Evolutionary conservation across 805 yeast genomes (phyloP), one percentile per base, ranked within the genome.

Genomic region (Saccharomycopsis fodiens): DNA sequence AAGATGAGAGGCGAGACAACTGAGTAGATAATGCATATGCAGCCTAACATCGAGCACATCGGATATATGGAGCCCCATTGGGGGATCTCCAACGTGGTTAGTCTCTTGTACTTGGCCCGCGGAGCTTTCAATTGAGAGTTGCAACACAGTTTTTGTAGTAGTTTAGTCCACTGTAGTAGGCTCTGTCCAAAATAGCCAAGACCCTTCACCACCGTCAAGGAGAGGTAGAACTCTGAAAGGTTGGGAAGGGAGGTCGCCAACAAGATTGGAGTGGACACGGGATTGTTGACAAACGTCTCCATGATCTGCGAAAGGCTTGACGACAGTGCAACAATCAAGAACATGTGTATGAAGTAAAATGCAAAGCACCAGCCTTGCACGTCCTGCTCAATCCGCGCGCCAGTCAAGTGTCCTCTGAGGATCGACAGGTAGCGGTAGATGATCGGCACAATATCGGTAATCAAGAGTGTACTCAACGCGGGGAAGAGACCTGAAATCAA

Each of bases 41-140:
- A 78, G 0, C 82, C 89, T 55, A 85, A 69, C 2, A 85, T 82
- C 0, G 96, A 78, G 52, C 81, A 81, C 0, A 79, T 72, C 0
- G 97, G 86, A 57, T 82, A 89, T 0, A 76, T 61, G 0, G 87
- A 70, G 0, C 96, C 96, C 94, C 94, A 87, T 48, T 72, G 67
- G 17, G 78, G 66, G n/a, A 56, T 55, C 2, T 75, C 68, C 7
- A 76, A 62, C 1, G 55, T 60, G 4, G 72, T 69, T 20, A 73
- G n/a, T n/a, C n/a, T n/a, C n/a, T n/a, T n/a, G n/a, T n/a, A 45
- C 66, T 59, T 27, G 58, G 54, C 52, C 58, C 63, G 3, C 64
- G 34, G 6, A 72, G 57, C 20, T 22, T n/a, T 12, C 38, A 44
- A 21, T 23, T 13, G 15, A 35, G 13, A n/a, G n/a, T n/a, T n/a